Evolutionary conservation across 768 basidiomycete species (phyloP).

Genomic region (Leccinum uliginosum): DNA sequence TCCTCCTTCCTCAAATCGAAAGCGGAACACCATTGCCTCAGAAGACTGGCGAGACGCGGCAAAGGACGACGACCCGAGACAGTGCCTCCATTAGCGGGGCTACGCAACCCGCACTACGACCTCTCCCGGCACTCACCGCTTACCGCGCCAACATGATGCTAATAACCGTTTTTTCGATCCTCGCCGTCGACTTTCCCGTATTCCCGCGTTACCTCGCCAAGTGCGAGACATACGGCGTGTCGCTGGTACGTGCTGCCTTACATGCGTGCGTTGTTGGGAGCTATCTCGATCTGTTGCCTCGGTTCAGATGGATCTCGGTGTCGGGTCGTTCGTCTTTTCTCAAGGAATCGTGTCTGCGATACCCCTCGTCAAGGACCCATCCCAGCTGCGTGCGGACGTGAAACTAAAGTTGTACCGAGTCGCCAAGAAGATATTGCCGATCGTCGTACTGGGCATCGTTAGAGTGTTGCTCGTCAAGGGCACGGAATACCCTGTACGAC

Average conservation of each 20-base stretch:
- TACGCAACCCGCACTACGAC: conserved; percentile 23
- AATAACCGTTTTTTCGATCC: conserved; percentile 84
- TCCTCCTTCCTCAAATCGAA: conserved; percentile 40
- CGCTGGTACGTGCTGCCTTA: conserved; percentile 56
- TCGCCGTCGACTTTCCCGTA: conserved; percentile 92
- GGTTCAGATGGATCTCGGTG: conserved; percentile 94
- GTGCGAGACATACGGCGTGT: conserved; percentile 91
- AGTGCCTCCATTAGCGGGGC: background rate
- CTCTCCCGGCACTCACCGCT: conserved; percentile 72
- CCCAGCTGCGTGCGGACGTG: conserved; percentile 46
- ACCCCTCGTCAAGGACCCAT: conserved; percentile 64
- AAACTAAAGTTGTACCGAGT: conserved; percentile 47
- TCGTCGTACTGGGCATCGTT: conserved; percentile 69
- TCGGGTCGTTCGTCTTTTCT: conserved; percentile 96
- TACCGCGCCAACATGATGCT: conserved; percentile 96
- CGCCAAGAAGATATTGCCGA: conserved; percentile 57
- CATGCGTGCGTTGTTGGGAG: background rate
- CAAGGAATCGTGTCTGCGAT: conserved; percentile 90
- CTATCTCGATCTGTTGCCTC: background rate
- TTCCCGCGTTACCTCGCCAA: conserved; percentile 89
- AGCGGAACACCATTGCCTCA: conserved; percentile 53
- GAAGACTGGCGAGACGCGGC: conserved; percentile 13
- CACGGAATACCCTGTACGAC: conserved; percentile 85
- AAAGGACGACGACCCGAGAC: background rate
- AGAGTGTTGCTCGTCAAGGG: conserved; percentile 88